Evolutionary conservation across 768 basidiomycete species (phyloP).

Genomic region (Podaxis carcinomalis): DNA sequence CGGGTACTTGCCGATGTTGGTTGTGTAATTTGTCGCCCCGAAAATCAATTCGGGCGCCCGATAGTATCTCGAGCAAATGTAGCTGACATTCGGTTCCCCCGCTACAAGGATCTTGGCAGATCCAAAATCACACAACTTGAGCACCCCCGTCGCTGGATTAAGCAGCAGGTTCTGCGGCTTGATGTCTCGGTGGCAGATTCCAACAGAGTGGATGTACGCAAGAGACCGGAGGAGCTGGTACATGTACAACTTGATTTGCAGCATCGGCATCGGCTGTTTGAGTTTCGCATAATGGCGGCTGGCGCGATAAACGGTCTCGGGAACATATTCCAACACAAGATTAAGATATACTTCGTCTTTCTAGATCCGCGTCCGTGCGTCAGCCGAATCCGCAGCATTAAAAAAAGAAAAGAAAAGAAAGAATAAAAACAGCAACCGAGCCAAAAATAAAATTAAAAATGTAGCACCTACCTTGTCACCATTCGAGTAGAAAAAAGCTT

Average conservation of each 20-base stretch:
- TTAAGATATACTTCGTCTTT: conserved; percentile 99
- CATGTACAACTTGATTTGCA: conserved; percentile 99
- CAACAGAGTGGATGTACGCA: conserved; percentile 98
- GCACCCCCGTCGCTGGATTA: conserved; percentile 93
- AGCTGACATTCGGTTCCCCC: conserved; percentile 98
- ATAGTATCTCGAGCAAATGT: conserved; percentile 99
- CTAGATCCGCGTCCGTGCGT: conserved; percentile 33
- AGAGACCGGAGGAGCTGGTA: conserved; percentile 97
- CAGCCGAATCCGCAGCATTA: neutral
- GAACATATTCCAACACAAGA: conserved; percentile 98
- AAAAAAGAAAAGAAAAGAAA: neutral
- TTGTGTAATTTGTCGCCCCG: conserved; percentile 99
- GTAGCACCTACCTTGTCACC: conserved; percentile 86
- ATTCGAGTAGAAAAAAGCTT: conserved; percentile 98
- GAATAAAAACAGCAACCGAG: neutral
- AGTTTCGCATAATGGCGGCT: conserved; percentile 99
- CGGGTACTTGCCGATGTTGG: conserved; percentile 84
- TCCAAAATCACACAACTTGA: conserved; percentile 99
- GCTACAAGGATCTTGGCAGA: conserved; percentile 98
- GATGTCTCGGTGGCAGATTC: conserved; percentile 99
- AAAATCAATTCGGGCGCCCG: conserved; percentile 99
- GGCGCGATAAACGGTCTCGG: conserved; percentile 98
- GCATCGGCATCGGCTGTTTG: conserved; percentile 99
- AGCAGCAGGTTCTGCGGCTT: conserved; percentile 98
- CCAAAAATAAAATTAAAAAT: conserved; percentile 8